A percentile compares a stretch with the other conserved stretches of the same genome.
Evolutionary conservation across 768 basidiomycete species (phyloP).

Genomic region (Suillus subluteus): DNA sequence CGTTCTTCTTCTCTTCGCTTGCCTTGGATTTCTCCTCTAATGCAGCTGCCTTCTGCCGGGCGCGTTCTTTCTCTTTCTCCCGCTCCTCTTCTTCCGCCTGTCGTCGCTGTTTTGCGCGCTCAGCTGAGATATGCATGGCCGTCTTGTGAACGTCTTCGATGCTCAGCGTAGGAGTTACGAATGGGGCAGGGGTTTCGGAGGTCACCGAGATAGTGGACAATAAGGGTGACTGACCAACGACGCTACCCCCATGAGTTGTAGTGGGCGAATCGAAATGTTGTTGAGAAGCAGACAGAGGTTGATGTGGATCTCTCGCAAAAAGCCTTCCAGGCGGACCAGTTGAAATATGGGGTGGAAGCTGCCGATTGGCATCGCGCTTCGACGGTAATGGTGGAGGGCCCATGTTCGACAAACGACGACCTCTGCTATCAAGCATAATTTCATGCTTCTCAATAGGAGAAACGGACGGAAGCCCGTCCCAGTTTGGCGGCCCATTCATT

Average conservation of each 20-base stretch:
- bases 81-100: conserved; percentile 85
- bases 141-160: conserved; percentile 72
- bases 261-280: conserved; percentile 22
- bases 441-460: conserved; percentile 35
- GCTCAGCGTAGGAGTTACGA: conserved; percentile 40
- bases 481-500: conserved; percentile 17
- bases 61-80: conserved; percentile 79
- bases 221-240: conserved; percentile 47
- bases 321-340: conserved; percentile 38
- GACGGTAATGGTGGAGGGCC: conserved; percentile 53
- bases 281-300: conserved; percentile 34
- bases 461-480: conserved; percentile 22
- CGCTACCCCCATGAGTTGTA: conserved; percentile 15
- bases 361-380: conserved; percentile 47
- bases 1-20: conserved; percentile 16
- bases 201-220: conserved; percentile 45
- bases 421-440: conserved; percentile 32
- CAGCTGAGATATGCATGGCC: conserved; percentile 84
- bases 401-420: conserved; percentile 48
- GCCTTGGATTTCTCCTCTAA: conserved; percentile 69
- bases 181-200: conserved; percentile 36
- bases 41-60: conserved; percentile 77
- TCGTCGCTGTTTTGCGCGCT: conserved; percentile 77
- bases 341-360: conserved; percentile 61
- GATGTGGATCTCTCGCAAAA: conserved; percentile 48